Evolutionary conservation across 2,329 filamentous ascomycete species (phyloP), one percentile per base, ranked within the genome.

Genomic region (Metarhizium anisopliae): DNA sequence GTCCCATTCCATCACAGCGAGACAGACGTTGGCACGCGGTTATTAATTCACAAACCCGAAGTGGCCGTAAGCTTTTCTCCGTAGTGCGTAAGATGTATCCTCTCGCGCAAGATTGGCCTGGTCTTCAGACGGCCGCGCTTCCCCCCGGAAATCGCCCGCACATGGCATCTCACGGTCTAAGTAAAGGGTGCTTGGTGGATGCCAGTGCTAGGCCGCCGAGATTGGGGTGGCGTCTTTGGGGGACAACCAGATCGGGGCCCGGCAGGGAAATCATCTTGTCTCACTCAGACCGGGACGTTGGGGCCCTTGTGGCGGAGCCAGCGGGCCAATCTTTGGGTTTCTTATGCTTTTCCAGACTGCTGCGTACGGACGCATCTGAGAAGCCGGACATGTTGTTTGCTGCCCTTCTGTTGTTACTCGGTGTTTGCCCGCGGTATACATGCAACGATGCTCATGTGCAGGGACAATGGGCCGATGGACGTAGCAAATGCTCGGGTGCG

Each of bases 131-230:
- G 25, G 25, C 25, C 25, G 25, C 25, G 3, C 25, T 25, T 25
- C 25, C 25, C 54, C 32, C 52, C 61, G 59, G 61, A 62, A 63
- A 60, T 36, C 42, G 52, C 42, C 61, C 61, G 61, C 60, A 49
- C 18, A 56, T 60, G 60, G 60, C 56, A 58, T 63, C 55, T 56
- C 47, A 47, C 61, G 61, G 61, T 56, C 60, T 59, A 55, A 54
- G 20, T 18, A 3, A 32, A 45, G 10, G 20, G 18, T 14, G 45
- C 45, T 49, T 25, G 6, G 43, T n/a, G 43, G 43, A 8, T 35
- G 32, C 32, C 32, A 45, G 18, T 25, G 25, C 42, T 8, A 45
- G n/a, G 16, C 42, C 18, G 16, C 42, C n/a, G 42, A 45, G 42
- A 20, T 45, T 16, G 42, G n/a, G 47, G 25, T 18, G 47, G 47